Evolutionary conservation across 306 rosid genomes (phyloP).

Genomic region (Quercus wislizeni): DNA sequence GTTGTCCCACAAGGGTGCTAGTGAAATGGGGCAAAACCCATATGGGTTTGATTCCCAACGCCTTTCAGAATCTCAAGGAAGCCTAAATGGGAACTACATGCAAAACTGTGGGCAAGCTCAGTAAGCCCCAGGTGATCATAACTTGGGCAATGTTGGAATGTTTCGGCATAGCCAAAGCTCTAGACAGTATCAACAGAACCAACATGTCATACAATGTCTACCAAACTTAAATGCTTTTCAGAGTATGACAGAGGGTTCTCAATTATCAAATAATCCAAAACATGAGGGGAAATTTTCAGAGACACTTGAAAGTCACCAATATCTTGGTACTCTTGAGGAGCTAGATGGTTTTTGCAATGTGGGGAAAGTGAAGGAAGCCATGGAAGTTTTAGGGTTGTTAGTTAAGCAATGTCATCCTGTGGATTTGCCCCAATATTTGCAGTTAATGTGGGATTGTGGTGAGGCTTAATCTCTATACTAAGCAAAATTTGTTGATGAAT

Average conservation of each 20-base stretch:
- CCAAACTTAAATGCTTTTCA: constrained; percentile 29
- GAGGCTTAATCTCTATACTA: no score
- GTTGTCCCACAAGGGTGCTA: constrained; percentile 18
- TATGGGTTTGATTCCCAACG: constrained; percentile 21
- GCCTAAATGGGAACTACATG: neutral
- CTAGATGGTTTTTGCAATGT: constrained; percentile 55
- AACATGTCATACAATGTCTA: constrained; percentile 14
- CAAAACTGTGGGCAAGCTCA: constrained; percentile 21
- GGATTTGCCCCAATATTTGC: no score
- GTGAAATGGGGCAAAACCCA: constrained; percentile 24
- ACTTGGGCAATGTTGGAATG: constrained; percentile 12
- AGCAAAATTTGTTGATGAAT: no score
- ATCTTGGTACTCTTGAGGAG: constrained; percentile 50
- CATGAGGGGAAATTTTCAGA: constrained; percentile 28
- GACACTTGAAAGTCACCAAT: neutral
- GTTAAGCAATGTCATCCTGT: no score
- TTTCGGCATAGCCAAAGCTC: constrained; percentile 23
- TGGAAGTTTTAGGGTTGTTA: no score
- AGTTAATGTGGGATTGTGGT: no score
- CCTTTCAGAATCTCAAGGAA: neutral
- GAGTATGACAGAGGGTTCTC: constrained; percentile 28
- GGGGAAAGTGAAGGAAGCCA: constrained; percentile 73
- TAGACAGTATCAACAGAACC: constrained; percentile 40
- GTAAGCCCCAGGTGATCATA: constrained; percentile 19
- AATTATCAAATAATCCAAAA: constrained; percentile 23